Evolutionary conservation across 2,329 filamentous ascomycete species (phyloP).

Genomic region (Aureobasidium sp.): DNA sequence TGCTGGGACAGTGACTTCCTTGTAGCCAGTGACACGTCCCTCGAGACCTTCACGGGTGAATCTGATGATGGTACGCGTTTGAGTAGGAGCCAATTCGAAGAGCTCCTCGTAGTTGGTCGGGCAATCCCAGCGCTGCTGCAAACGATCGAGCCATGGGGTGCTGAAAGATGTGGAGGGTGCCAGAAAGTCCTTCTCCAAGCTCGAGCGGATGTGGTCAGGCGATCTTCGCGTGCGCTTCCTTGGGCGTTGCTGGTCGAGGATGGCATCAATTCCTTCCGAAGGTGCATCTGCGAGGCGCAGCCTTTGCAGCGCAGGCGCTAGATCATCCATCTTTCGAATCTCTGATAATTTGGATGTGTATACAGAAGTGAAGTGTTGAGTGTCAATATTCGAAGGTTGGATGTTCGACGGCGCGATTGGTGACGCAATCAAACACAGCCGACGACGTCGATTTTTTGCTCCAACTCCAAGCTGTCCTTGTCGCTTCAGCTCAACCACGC

Average conservation of each 20-base stretch:
- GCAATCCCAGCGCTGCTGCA: conserved; percentile 86
- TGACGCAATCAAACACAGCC: background rate
- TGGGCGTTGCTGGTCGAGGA: conserved; percentile 46
- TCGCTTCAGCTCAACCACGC: background rate
- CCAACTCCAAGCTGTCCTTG: too few relatives aligned
- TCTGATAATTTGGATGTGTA: background rate
- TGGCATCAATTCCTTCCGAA: conserved; percentile 42
- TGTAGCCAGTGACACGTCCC: conserved; percentile 85
- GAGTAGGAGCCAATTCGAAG: conserved; percentile 79
- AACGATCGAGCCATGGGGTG: conserved; percentile 72
- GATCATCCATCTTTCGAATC: conserved; percentile 1
- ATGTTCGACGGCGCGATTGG: background rate
- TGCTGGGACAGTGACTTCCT: conserved; percentile 84
- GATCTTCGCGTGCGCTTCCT: conserved; percentile 46
- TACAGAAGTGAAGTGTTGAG: background rate
- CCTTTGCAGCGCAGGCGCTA: conserved; percentile 5
- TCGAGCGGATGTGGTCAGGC: conserved; percentile 53
- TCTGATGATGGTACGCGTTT: conserved; percentile 87
- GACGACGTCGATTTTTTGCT: background rate
- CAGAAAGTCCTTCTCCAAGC: conserved; percentile 71
- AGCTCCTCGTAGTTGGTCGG: conserved; percentile 73
- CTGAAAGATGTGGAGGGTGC: conserved; percentile 73
- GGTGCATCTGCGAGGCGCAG: background rate
- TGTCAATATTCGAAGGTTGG: background rate
- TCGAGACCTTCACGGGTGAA: conserved; percentile 88